Conservation (phyloP, 306 rosid species). For the Fragaria nilgerrensis region DNA sequence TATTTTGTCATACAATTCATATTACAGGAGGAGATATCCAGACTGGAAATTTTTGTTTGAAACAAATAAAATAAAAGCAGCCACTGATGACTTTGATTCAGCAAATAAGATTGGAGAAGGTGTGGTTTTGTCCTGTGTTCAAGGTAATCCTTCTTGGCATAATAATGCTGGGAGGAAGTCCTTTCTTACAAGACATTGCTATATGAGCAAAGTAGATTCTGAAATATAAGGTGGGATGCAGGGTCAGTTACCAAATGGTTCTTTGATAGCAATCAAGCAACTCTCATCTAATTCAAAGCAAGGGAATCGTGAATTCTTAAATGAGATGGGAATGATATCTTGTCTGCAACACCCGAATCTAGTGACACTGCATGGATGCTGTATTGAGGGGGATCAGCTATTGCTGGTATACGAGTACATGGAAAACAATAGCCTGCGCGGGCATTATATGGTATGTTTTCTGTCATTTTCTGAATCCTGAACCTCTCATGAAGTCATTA, state of each 20-base stretch:
- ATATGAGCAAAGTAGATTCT: not conserved
- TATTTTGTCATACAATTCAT: not conserved
- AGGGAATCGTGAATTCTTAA: conserved; percentile 72
- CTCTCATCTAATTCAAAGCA: conserved; percentile 62
- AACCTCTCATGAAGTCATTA: not conserved
- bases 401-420: conserved; percentile 65
- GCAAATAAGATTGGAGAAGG: conserved; percentile 60
- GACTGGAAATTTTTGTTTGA: conserved; percentile 46
- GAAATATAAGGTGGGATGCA: conserved; percentile 26
- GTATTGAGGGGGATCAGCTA: conserved; percentile 59
- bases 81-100: conserved; percentile 41
- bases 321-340: conserved; percentile 65
- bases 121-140: conserved; percentile 53
- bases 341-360: conserved; percentile 71
- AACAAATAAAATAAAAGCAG: conserved; percentile 45
- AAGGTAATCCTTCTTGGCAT: conserved; percentile 19
- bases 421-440: conserved; percentile 66
- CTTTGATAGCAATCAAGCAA: conserved; percentile 64
- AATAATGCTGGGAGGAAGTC: not conserved
- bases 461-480: not conserved
- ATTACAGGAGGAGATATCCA: conserved; percentile 30
- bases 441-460: conserved; percentile 50
- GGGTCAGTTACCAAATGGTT: conserved; percentile 59
- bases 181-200: not conserved
- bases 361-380: conserved; percentile 65